Base-by-base conservation (phyloP, 331 rosid genomes). In the Arachis monticola region DNA sequence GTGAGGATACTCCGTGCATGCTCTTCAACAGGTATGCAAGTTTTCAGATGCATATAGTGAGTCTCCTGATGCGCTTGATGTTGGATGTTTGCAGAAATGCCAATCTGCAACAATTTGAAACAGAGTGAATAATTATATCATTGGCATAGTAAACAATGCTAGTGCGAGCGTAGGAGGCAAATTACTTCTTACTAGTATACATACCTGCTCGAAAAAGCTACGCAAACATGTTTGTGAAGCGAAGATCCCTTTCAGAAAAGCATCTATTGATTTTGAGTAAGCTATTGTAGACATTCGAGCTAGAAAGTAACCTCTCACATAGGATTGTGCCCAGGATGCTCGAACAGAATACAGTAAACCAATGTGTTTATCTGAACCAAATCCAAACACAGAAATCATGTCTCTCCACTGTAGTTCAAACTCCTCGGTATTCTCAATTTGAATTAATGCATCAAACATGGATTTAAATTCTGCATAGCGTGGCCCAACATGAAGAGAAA, bases 361-460 rank as follows among this genome's bases (percentile, higher is more conserved):
- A 31, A 76, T 41, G 55, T 95, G 99, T 73, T 83, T 88, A 72
- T 95, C 99, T 8, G 92, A 60, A 78, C 84, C 81, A 30, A 95
- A 86, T 74, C 84, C 96, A 77, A 86, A 92, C 72, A 84, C 48
- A 1, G 97, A 77, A 74, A 84, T 78, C 93, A 87, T 86, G 83
- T 86, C 96, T 81, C 82, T 87, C 99, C 99, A 95, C 68, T 84
- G 93, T 68, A 82, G 87, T 64, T 90, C 99, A 77, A 95, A 92
- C 50, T 86, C 97, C 61, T 95, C 97, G 31, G 88, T 69, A 80
- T 68, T 86, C 85, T 90, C 97, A 86, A 85, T 73, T 65, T 83
- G 84, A 85, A 73, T 87, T 62, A 88, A 79, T 44, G 74, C 88
- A 40, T 95, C 89, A 22, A 95, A 89, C 72, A 87, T 91, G 32